A percentile compares a stretch with the other conserved stretches of the same genome.
Conservation (phyloP, 768 basidiomycete species). For the Suillus fuscotomentosus region DNA sequence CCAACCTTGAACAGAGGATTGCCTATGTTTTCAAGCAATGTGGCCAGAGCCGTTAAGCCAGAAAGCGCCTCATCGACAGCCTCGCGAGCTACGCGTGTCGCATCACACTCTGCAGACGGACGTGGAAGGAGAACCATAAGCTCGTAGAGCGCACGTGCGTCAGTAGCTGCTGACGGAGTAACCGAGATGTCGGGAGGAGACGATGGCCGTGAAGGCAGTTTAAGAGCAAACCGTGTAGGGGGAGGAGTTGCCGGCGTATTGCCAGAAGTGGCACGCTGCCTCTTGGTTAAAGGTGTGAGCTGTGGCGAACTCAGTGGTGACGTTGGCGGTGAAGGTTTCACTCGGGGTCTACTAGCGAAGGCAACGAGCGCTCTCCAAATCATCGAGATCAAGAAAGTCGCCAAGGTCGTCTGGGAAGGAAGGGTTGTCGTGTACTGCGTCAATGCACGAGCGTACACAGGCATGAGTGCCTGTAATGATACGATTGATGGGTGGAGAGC, state of each 20-base stretch:
- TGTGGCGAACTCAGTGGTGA: conserved; percentile 40
- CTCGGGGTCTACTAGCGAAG: conserved; percentile 52
- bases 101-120: conserved; percentile 48
- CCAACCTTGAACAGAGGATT: conserved; percentile 25
- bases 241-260: conserved; percentile 57
- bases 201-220: conserved; percentile 66
- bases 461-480: conserved; percentile 56
- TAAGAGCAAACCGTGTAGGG: conserved; percentile 60
- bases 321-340: conserved; percentile 34
- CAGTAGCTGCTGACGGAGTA: conserved; percentile 46
- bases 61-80: conserved; percentile 80
- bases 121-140: conserved; percentile 60
- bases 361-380: conserved; percentile 76
- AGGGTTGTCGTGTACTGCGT: conserved; percentile 52
- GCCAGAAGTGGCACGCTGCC: conserved; percentile 36
- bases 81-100: conserved; percentile 63
- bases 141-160: conserved; percentile 62
- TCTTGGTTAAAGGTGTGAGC: conserved; percentile 35
- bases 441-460: conserved; percentile 59
- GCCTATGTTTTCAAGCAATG: conserved; percentile 53
- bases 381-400: conserved; percentile 69
- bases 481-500: conserved; percentile 57
- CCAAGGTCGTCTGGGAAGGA: conserved; percentile 58
- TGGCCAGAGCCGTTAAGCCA: conserved; percentile 54
- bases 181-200: conserved; percentile 46